phyloP scores from a whole-genome alignment of 768 basidiomycete species.

The Daedalea quercina region DNA sequence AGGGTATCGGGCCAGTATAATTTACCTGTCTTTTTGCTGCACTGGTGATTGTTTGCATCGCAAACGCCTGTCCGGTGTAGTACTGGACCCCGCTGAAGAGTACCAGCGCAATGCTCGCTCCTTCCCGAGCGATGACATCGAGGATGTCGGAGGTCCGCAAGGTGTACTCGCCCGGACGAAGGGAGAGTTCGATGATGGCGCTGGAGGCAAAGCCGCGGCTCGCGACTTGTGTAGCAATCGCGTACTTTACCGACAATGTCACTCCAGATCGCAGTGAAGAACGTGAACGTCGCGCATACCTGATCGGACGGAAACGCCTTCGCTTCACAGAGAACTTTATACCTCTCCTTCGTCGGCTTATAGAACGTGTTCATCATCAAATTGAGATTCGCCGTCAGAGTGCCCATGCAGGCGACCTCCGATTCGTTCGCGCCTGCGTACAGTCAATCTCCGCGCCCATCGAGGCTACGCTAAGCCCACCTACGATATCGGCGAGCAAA shows the following conservation, averaged over 20 bases:
- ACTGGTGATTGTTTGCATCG: constrained; percentile 76
- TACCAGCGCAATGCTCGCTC: constrained; percentile 78
- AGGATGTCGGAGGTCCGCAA: constrained; percentile 90
- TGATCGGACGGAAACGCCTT: constrained; percentile 96
- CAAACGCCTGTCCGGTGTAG: constrained; percentile 95
- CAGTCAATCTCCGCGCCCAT: neutral
- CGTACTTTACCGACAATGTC: constrained; percentile 57
- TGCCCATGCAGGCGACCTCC: constrained; percentile 95
- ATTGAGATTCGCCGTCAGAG: constrained; percentile 92
- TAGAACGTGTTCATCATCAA: constrained; percentile 94
- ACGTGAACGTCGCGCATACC: constrained; percentile 35
- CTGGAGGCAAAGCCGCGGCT: constrained; percentile 74
- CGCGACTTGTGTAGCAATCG: constrained; percentile 86
- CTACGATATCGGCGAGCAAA: constrained; percentile 75
- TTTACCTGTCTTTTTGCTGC: constrained; percentile 77
- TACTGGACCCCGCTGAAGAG: constrained; percentile 94
- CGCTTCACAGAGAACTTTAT: constrained; percentile 92
- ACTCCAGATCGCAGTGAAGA: neutral
- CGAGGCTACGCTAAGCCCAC: constrained; percentile 33
- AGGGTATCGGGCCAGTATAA: too few relatives aligned
- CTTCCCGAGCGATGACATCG: constrained; percentile 62
- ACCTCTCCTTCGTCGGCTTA: constrained; percentile 75
- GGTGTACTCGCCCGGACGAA: constrained; percentile 77
- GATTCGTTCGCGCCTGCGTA: constrained; percentile 69
- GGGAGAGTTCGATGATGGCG: constrained; percentile 72